phyloP scores from a whole-genome alignment of 164 flowering plant genomes.

The Nymphaea colorata region DNA sequence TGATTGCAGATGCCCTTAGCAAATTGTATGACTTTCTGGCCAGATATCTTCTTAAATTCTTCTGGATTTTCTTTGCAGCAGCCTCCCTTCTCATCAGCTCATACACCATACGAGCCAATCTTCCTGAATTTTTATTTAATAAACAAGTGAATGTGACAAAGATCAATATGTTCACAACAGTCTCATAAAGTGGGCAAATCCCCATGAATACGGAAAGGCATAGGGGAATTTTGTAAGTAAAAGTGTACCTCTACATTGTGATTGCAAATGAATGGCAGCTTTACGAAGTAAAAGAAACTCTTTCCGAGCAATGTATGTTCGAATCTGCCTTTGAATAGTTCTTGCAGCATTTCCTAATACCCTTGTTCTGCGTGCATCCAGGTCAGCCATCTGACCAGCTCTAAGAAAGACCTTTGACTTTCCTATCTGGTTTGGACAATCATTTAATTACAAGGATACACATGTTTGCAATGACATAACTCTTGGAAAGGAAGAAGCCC shows the following conservation, averaged over 20 bases:
- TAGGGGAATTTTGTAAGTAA: neutral
- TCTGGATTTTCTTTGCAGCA: slow-evolving; percentile 76
- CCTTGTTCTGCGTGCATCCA: slow-evolving; percentile 90
- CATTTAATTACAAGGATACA: neutral
- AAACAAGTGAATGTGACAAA: neutral
- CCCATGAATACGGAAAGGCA: neutral
- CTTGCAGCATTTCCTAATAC: slow-evolving; percentile 93
- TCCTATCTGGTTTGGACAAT: slow-evolving; percentile 55
- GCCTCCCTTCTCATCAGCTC: slow-evolving; percentile 71
- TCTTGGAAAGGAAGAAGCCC: no score
- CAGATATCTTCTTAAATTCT: slow-evolving; percentile 47
- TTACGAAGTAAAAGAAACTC: slow-evolving; percentile 58
- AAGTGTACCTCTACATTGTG: slow-evolving; percentile 65
- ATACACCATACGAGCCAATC: slow-evolving; percentile 54
- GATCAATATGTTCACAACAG: neutral
- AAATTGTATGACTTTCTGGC: slow-evolving; percentile 42
- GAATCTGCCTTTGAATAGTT: slow-evolving; percentile 72
- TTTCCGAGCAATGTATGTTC: slow-evolving; percentile 85
- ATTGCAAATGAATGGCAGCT: slow-evolving; percentile 82
- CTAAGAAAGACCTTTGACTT: slow-evolving; percentile 90
- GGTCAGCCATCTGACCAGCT: slow-evolving; percentile 99
- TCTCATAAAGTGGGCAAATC: neutral
- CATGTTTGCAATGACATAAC: no score
- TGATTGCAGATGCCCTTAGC: slow-evolving; percentile 45
- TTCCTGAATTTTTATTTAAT: slow-evolving; percentile 26